Percentiles rank a stretch among this genome's conserved stretches.
phyloP scores from a whole-genome alignment of 768 basidiomycete species.

The Macrocybe gigantea region DNA sequence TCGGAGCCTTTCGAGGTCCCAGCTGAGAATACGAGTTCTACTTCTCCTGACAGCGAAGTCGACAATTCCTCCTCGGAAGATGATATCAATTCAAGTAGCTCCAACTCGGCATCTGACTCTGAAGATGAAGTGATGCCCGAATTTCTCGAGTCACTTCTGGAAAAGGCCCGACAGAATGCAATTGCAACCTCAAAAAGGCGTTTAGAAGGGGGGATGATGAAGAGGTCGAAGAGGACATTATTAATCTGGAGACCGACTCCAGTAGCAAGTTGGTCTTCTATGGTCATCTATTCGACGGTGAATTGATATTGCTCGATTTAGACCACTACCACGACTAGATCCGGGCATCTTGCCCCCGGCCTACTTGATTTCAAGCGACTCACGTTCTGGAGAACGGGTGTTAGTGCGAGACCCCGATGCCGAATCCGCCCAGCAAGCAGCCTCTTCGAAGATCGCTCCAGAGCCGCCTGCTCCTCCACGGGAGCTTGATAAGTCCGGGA shows the following conservation, averaged over 20 bases:
- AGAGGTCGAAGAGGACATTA: slow-evolving; percentile 45
- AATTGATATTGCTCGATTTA: slow-evolving; percentile 15
- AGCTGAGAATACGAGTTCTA: background rate
- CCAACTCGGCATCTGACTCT: slow-evolving; percentile 36
- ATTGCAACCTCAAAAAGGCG: slow-evolving; percentile 22
- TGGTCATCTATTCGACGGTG: slow-evolving; percentile 2
- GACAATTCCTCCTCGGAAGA: slow-evolving; percentile 27
- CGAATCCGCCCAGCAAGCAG: slow-evolving; percentile 43
- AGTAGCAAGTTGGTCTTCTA: slow-evolving; percentile 27
- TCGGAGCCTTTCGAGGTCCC: slow-evolving; percentile 11
- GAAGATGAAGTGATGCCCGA: slow-evolving; percentile 42
- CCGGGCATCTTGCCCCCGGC: slow-evolving; percentile 57
- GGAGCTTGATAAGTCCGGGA: slow-evolving; percentile 54
- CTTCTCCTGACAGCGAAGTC: slow-evolving; percentile 5
- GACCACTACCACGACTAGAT: slow-evolving; percentile 58
- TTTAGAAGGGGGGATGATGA: slow-evolving; percentile 13
- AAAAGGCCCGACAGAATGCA: slow-evolving; percentile 49
- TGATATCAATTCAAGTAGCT: slow-evolving; percentile 25
- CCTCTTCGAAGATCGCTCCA: slow-evolving; percentile 44
- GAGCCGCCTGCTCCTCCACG: slow-evolving; percentile 60
- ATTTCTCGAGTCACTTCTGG: slow-evolving; percentile 57
- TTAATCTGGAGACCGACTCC: slow-evolving; percentile 36
- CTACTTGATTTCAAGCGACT: slow-evolving; percentile 53
- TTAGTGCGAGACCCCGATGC: slow-evolving; percentile 58
- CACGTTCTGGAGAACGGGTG: slow-evolving; percentile 36